Base-by-base conservation (phyloP, 2,329 filamentous ascomycete species). In the Aureobasidium leucospermi region DNA sequence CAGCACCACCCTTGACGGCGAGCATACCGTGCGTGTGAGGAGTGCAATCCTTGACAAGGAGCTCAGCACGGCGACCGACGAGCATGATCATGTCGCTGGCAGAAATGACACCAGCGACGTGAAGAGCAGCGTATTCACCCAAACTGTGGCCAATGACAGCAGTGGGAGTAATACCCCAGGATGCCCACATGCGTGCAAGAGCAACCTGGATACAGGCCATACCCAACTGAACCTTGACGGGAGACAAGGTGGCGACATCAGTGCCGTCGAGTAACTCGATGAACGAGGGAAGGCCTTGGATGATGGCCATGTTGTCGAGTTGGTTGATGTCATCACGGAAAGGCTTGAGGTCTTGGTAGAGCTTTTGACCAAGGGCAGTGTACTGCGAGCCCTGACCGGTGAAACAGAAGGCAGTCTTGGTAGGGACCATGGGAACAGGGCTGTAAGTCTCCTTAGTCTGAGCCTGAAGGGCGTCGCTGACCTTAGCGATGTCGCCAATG, bases 101-200 rank as follows among this genome's bases (percentile, higher is more conserved):
- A 16, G 86, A 88, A 32, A 90, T 76, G 15, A 90, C 86, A 52
- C 86, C 87, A 57, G 87, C 85, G 42, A 85, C 79, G 66, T 88
- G 80, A 10, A 90, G 80, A 42, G 87, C 87, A 39, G 87, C 86
- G 66, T 89, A 90, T 70, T 90, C 87, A 57, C 87, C 87, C 31
- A 90, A 75, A 65, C 85, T 88, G 71, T 80, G 78, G 39, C 78
- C 78, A 62, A 80, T 76, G 60, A 80, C 81, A 15, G 79, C 77
- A 7, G 71, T 72, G 67, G 81, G 78, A 63, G 82, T 74, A 69
- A 85, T 69, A 52, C 77, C 78, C 77, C 76, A 80, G n/a, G 76
- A 73, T 46, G 72, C 71, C 78, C 78, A 80, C 77, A 80, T 79
- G 66, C 76, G 76, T 34, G 78, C 75, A 58, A 80, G 74, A 34